These are phyloP conservation scores for Pinus albicaulis DNA, from an alignment of 75 land plant species.

Conservation along the genomic window DNA sequence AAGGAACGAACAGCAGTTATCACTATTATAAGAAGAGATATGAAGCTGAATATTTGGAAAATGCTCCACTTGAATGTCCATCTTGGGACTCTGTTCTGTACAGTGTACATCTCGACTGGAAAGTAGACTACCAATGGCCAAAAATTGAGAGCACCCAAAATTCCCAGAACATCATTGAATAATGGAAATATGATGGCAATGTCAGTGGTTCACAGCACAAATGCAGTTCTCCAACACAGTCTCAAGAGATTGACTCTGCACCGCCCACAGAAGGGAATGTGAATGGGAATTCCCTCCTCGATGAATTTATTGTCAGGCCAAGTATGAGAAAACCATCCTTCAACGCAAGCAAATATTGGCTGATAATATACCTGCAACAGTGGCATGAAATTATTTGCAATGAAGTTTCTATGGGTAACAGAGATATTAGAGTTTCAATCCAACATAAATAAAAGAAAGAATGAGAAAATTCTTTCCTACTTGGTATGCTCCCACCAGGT, in stretches of 20 bases:
- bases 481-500: conserved; percentile 26
- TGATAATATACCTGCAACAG: conserved; percentile 47
- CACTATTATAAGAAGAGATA: conserved; percentile 40
- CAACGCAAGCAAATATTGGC: conserved; percentile 56
- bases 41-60: conserved; percentile 39
- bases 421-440: background rate
- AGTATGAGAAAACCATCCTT: conserved; percentile 31
- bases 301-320: conserved; percentile 33
- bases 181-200: conserved; percentile 77
- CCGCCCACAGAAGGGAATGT: conserved; percentile 25
- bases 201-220: conserved; percentile 56
- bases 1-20: conserved; percentile 56
- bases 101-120: conserved; percentile 78
- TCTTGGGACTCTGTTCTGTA: conserved; percentile 33
- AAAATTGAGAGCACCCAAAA: conserved; percentile 74
- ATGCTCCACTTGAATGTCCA: conserved; percentile 61
- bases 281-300: conserved; percentile 11
- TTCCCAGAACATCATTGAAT: conserved; percentile 79
- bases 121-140: conserved; percentile 93
- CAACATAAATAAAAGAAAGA: background rate
- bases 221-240: conserved; percentile 60
- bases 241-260: conserved; percentile 45
- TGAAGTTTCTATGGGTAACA: background rate
- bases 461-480: background rate
- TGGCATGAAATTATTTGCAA: background rate